Percentiles rank a stretch among this genome's conserved stretches.
Evolutionary conservation across 2,329 filamentous ascomycete genomes (phyloP).

Genomic region (Periconia sp.): DNA sequence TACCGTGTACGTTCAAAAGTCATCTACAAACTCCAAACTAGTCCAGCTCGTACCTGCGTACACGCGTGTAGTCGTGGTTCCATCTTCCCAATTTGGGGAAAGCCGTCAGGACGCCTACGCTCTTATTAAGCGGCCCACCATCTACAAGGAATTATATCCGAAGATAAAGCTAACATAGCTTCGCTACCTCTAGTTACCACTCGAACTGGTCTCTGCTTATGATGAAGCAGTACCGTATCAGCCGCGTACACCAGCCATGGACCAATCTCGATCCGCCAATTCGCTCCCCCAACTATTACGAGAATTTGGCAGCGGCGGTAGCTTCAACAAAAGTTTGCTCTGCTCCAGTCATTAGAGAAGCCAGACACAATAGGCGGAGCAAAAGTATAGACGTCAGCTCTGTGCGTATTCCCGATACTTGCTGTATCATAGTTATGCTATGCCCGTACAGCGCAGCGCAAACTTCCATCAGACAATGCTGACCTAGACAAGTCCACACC

Average conservation of each 20-base stretch:
- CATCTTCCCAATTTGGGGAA: conserved; percentile 11
- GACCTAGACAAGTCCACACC: conserved; percentile 26
- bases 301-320: conserved; percentile 10
- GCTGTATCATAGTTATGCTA: neutral
- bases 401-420: conserved; percentile 19
- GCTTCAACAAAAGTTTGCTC: conserved; percentile 8
- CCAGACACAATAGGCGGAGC: conserved; percentile 15
- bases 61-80: conserved; percentile 7
- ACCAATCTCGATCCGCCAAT: conserved; percentile 62
- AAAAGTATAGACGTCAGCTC: conserved; percentile 32
- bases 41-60: neutral
- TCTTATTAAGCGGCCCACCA: conserved; percentile 11
- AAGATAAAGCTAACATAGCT: neutral
- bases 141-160: neutral
- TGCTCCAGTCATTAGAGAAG: conserved; percentile 6
- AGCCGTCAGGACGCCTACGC: neutral
- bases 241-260: conserved; percentile 59
- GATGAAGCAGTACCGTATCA: conserved; percentile 64
- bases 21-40: neutral
- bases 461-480: conserved; percentile 12
- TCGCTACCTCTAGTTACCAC: conserved; percentile 55
- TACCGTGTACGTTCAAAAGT: conserved; percentile 50
- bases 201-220: conserved; percentile 54
- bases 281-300: conserved; percentile 49
- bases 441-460: conserved; percentile 3